A percentile compares a stretch with the other conserved stretches of the same genome.
These are phyloP conservation scores for Gossypium ekmanianum DNA, from an alignment of 345 rosid genomes.

Conservation along the genomic window DNA sequence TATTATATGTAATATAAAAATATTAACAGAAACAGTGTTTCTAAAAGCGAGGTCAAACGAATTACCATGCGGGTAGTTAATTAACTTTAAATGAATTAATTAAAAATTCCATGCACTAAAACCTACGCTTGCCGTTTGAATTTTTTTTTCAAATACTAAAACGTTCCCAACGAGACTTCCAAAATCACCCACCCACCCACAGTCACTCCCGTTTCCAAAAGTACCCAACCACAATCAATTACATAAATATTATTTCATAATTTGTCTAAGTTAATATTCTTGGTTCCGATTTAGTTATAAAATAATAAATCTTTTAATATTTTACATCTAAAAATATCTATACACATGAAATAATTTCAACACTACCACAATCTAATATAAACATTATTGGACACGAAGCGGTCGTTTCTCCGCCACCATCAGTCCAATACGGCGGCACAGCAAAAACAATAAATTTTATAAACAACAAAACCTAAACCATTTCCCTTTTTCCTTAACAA, in stretches of 20 bases:
- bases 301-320: no score
- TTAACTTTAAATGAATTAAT: neutral
- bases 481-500: neutral
- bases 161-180: neutral
- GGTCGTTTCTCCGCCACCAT: conserved; percentile 29
- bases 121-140: neutral
- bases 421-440: conserved; percentile 30
- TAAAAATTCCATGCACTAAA: neutral
- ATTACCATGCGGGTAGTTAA: neutral
- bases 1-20: no score
- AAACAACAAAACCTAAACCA: neutral
- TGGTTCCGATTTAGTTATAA: no score
- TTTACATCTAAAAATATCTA: no score
- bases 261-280: no score
- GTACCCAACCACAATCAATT: neutral
- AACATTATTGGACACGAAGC: neutral
- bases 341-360: no score
- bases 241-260: no score
- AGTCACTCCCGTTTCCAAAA: neutral
- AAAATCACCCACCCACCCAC: neutral
- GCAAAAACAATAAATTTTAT: neutral
- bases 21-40: neutral
- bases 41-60: neutral
- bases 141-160: neutral
- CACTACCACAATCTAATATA: conserved; percentile 20